Base-by-base conservation (phyloP, 768 basidiomycete genomes). In the Xerocomus potaroensis region DNA sequence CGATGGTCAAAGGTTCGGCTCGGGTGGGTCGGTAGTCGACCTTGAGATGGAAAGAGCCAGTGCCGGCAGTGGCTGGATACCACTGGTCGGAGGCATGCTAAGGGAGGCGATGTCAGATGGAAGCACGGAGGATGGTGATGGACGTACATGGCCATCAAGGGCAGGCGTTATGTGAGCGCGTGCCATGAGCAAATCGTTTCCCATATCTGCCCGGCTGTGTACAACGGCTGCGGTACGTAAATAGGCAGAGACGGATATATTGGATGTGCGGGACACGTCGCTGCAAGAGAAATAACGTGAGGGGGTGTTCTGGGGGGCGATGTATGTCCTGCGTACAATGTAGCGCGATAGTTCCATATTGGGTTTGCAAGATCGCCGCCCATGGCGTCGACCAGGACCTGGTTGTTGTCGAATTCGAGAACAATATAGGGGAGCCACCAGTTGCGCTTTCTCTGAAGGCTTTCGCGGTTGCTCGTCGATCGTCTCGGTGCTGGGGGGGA, bases 371-470 rank as follows among this genome's bases (percentile, higher is more conserved):
- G 78, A 66, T 97, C 91, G n/a, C 95, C 96, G 8, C 90, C 93
- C 60, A 97, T 77, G 10, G 94, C 93, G 71, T 98, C 95, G 47
- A 98, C 85, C 55, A 99, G 72, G 57, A 98, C 84, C 67, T 98
- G 94, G 68, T 98, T 98, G 76, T 91, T 92, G 72, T 92, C 89
- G 72, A 94, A 95, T 70, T 97, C 94, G 56, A 99, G 83, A 33
- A 98, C 96, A 63, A 98, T 88, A 57, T 88, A 98, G 23, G 96
- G 96, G 29, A 99, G 77, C 89, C 88, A 93, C 86, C 87, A 85
- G 68, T 84, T 87, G 49, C 93, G 91, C 67, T 84, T 91, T 54
- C 96, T 78, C 64, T 95, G 93, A 65, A 94, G 72, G 61, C 89
- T 93, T 58, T 97, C 95, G 36, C 94, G 79, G 64, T 90, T 86